Base-by-base conservation (phyloP, 2,329 filamentous ascomycete species). In the Penicillium sp. region DNA sequence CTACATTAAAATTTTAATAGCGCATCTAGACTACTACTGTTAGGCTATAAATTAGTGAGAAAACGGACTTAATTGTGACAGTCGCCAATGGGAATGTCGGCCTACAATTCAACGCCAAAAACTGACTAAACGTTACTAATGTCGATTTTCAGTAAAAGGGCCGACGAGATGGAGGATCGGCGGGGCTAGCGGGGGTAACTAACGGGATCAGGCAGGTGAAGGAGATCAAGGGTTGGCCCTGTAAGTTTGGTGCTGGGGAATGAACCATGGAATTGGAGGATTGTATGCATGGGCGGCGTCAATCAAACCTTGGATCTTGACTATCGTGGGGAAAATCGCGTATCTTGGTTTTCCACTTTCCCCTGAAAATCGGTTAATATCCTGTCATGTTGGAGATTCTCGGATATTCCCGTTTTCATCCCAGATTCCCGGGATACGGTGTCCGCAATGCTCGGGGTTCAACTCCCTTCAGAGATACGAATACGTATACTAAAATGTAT, bases 171-270 rank as follows among this genome's bases (percentile, higher is more conserved):
- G 35, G n/a, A 37, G 42, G 59, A 59, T 61, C 57, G 54, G 51
- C 51, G 37, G 50, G 25, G 29, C 44, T 16, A 35, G 45, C 29
- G 44, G 37, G 42, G 44, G 29, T 5, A 44, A n/a, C 58, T 53
- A 60, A 46, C 51, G 47, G 39, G 31, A 60, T 57, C 10, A 48
- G 59, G 59, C 57, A 62, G 54, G 59, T 55, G 13, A 54, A 57
- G 39, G 45, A 50, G 52, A 55, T 50, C 51, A 23, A 51, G 23
- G 27, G 33, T 45, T 39, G 33, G 31, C 21, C n/a, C 31, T 25
- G 21, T 16, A 25, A 27, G 29, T 23, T 43, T 46, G 31, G 33
- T 14, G 35, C 33, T n/a, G 45, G 2, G 21, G 6, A 47, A 25
- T 44, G 26, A 42, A 57, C 59, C 59, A 47, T 57, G 57, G 57